Conservation (phyloP, 169 alveolate species). For the Eimeria necatrix region DNA sequence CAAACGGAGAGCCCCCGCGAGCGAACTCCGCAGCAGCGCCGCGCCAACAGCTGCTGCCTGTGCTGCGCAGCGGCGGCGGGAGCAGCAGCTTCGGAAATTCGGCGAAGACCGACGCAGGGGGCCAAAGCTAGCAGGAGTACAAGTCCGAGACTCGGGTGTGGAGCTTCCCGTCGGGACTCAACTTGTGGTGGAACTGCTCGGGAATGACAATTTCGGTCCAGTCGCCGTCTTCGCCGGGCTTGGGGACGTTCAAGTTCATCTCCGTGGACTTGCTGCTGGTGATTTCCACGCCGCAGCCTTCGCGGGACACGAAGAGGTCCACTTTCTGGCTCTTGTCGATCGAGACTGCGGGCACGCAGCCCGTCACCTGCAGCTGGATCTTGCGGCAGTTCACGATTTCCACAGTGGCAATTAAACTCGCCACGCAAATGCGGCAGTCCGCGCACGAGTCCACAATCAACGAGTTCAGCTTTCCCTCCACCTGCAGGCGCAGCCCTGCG, state of each 20-base stretch:
- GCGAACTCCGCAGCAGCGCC: too few species aligned
- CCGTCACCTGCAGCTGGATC: slow-evolving; percentile 84
- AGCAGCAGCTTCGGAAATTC: too few species aligned
- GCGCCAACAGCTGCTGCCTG: too few species aligned
- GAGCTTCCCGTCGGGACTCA: slow-evolving; percentile 79
- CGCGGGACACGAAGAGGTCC: slow-evolving; percentile 82
- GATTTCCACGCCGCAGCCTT: slow-evolving; percentile 83
- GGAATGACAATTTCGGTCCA: slow-evolving; percentile 87
- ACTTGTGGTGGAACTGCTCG: slow-evolving; percentile 86
- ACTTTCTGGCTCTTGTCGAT: slow-evolving; percentile 86
- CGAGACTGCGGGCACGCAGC: slow-evolving; percentile 84
- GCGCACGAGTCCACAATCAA: slow-evolving; percentile 66
- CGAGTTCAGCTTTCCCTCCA: slow-evolving; percentile 73
- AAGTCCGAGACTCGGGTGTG: slow-evolving; percentile 87
- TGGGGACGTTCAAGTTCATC: slow-evolving; percentile 84
- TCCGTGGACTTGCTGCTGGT: slow-evolving; percentile 86
- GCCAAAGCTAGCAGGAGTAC: slow-evolving; percentile 84
- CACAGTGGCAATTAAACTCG: slow-evolving; percentile 83
- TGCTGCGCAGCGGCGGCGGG: too few species aligned
- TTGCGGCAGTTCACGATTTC: slow-evolving; percentile 85
- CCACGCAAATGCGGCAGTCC: slow-evolving; percentile 69
- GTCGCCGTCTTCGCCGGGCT: slow-evolving; percentile 80
- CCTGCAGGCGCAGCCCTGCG: slow-evolving; percentile 46
- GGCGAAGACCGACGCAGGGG: too few species aligned
- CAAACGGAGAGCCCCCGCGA: too few species aligned